Base-by-base conservation (phyloP, 176 grass and related monocot genomes). In the Pontederia crassipes region DNA sequence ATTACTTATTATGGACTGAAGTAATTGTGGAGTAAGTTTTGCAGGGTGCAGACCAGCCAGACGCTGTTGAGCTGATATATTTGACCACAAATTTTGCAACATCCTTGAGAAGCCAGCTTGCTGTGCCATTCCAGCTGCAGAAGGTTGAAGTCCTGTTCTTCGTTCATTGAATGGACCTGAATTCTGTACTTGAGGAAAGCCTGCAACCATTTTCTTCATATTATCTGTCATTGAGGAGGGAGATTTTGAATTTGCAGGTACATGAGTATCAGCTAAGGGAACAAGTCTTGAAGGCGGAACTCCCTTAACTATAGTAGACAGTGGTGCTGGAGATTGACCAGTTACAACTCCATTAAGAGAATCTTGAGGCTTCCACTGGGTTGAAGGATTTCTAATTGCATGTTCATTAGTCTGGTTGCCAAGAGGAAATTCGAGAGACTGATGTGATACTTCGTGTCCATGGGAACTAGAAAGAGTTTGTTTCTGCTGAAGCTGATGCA, bases 41-140 rank as follows among this genome's bases (percentile, higher is more conserved):
- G 45, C n/a, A 47, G 50, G 71, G 15, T 64, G 61, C 51, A 46
- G 32, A 28, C 69, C 54, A 46, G 56, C 69, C 40, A 51, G 55
- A 49, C 46, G 47, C 17, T 52, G 69, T 64, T 64, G 71, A 74
- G 40, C 60, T 64, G 71, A 64, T 64, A 74, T 46, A 64, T 64
- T 64, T 74, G 71, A 64, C 71, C 71, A 74, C 17, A 64, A 59
- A 64, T 74, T 64, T 17, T 64, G 49, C 28, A 64, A 64, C 71
- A 74, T 74, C 45, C 17, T 74, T 64, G 71, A 53, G 71, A 64
- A 27, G 52, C 71, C 60, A 64, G 49, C 35, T 64, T 62, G 71
- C 60, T 55, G 71, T n/a, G 60, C 26, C 35, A 57, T 74, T 15
- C 29, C 17, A 54, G 71, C 54, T 47, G 27, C 28, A 18, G 71